phyloP scores from a whole-genome alignment of 108 stramenopile genomes.

The Discostella pseudostelligera region DNA sequence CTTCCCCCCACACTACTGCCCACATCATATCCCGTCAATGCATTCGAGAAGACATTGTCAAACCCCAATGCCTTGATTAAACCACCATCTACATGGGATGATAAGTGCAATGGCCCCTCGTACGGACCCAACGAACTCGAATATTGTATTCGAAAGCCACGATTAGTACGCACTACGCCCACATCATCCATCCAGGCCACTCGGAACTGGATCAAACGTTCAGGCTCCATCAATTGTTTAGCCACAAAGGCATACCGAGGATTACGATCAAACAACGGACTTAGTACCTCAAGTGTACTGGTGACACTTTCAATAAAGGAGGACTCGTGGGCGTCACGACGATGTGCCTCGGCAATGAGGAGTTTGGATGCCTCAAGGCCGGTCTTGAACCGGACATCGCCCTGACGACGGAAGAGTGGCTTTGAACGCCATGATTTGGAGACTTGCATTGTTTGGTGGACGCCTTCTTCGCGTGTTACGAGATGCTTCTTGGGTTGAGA shows the following conservation, averaged over 20 bases:
- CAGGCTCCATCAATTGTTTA: conserved; percentile 92
- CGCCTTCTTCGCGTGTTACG: conserved; percentile 61
- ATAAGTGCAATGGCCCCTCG: conserved; percentile 91
- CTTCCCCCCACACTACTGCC: conserved; percentile 94
- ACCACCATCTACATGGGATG: conserved; percentile 71
- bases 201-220: conserved; percentile 86
- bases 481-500: conserved; percentile 42
- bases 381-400: conserved; percentile 91
- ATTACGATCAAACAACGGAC: conserved; percentile 93
- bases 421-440: conserved; percentile 86
- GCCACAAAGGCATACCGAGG: conserved; percentile 95
- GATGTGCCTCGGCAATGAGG: conserved; percentile 79
- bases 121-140: conserved; percentile 92
- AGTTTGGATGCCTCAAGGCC: conserved; percentile 91
- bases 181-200: conserved; percentile 90
- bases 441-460: conserved; percentile 85
- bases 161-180: conserved; percentile 79
- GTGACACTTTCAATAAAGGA: conserved; percentile 85
- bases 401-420: conserved; percentile 91
- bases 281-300: conserved; percentile 72
- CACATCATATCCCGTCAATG: conserved; percentile 83
- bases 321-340: conserved; percentile 85
- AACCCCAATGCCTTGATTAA: conserved; percentile 81
- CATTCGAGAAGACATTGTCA: conserved; percentile 89
- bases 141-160: conserved; percentile 88